Base-by-base conservation (phyloP, 2,329 filamentous ascomycete genomes). In the Dryadomyces sulphureus region DNA sequence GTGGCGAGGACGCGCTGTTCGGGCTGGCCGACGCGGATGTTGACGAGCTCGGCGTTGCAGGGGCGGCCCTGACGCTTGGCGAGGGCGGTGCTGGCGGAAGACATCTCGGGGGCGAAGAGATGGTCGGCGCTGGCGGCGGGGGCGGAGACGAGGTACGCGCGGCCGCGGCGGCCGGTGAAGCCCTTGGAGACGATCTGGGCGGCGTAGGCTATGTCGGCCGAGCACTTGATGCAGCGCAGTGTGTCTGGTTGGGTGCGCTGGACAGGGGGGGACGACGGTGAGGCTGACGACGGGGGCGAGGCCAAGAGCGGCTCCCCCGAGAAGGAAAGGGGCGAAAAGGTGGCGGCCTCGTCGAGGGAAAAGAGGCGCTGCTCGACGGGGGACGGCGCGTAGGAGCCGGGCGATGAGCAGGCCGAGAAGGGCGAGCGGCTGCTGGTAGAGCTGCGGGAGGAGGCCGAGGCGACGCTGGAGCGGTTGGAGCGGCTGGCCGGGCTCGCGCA, bases 151-250 rank as follows among this genome's bases (percentile, higher is more conserved):
- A 83, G 68, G 56, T 73, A 79, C 12, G 77, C 78, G 21, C 77
- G 70, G 6, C 79, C 79, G 58, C 80, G 71, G 19, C 77, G 75
- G 17, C 79, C 79, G 0, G 72, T 79, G 62, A 82, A 83, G 51
- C 75, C 73, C 57, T 81, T 81, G 51, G 70, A 76, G 35, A 82
- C 68, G 49, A 82, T 73, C 57, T 81, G 77, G 12, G 70, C 67
- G 16, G 66, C 58, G 55, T 76, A 75, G 17, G 75, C 77, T n/a
- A 82, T 58, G 58, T 82, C 75, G 46, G 70, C 64, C 12, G 73
- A 66, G 63, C 78, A 82, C 43, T 60, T 65, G 30, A 65, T 63
- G 61, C 78, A 82, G 52, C 75, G 69, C 43, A 82, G 61, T 1
- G 72, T 77, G 55, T 75, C 68, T 5, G 74, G 73, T 1, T 66